phyloP scores from a whole-genome alignment of 2,329 filamentous ascomycete genomes.

The Biscogniauxia sp. region DNA sequence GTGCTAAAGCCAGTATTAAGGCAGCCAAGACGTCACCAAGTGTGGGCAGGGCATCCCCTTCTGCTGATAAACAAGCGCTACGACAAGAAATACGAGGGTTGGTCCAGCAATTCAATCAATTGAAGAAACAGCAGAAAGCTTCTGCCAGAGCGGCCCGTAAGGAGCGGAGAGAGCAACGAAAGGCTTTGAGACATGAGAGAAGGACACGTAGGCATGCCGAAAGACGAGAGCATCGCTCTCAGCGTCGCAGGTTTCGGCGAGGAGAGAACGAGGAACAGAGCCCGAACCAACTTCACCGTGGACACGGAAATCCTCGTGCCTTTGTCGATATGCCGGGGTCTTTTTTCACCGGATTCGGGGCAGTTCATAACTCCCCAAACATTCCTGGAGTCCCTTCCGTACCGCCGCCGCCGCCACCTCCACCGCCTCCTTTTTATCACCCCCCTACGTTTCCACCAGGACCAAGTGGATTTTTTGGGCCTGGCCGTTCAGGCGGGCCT shows the following conservation, averaged over 20 bases:
- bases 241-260: constrained; percentile 1
- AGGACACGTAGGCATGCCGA: constrained; percentile 19
- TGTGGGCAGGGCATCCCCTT: constrained; percentile 1
- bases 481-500: neutral
- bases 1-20: constrained; percentile 44
- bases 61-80: constrained; percentile 6
- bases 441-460: neutral
- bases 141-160: constrained; percentile 33
- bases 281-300: neutral
- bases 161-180: constrained; percentile 33
- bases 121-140: constrained; percentile 40
- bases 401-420: neutral
- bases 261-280: neutral
- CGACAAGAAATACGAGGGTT: constrained; percentile 37
- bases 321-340: neutral
- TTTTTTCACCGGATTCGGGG: neutral
- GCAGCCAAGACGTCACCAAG: constrained; percentile 28
- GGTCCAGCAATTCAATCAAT: constrained; percentile 42
- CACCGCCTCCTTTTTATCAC: neutral
- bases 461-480: neutral
- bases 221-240: neutral
- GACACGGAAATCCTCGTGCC: neutral
- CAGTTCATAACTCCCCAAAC: neutral
- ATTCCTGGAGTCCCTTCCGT: neutral
- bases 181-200: constrained; percentile 28